Percentiles rank a stretch among this genome's conserved stretches.
phyloP scores from a whole-genome alignment of 306 rosid genomes.

The Astragalus membranaceus region DNA sequence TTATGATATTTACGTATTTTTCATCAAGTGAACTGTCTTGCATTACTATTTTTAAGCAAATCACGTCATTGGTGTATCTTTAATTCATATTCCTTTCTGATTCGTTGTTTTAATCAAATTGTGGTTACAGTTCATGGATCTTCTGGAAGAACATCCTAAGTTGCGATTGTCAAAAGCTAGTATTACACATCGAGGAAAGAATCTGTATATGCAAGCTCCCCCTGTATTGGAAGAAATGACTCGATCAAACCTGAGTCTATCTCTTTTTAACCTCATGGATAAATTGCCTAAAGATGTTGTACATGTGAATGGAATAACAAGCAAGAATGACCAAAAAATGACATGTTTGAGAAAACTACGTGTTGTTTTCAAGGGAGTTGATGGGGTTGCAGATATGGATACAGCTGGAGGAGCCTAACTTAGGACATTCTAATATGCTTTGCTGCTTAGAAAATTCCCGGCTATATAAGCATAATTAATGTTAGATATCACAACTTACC shows the following conservation, averaged over 20 bases:
- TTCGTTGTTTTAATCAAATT: neutral
- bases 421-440: conserved; percentile 11
- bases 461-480: conserved; percentile 19
- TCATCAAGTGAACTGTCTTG: neutral
- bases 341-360: conserved; percentile 67
- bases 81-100: conserved; percentile 8
- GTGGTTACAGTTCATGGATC: conserved; percentile 56
- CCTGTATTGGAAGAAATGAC: conserved; percentile 97
- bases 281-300: conserved; percentile 56
- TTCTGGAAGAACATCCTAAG: conserved; percentile 75
- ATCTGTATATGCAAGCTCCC: conserved; percentile 92
- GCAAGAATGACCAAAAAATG: conserved; percentile 48
- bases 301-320: conserved; percentile 66
- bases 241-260: conserved; percentile 57
- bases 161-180: conserved; percentile 78
- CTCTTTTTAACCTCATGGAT: conserved; percentile 72
- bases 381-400: conserved; percentile 85
- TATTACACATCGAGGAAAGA: conserved; percentile 66
- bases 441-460: neutral
- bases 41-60: neutral
- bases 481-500: conserved; percentile 11
- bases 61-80: neutral
- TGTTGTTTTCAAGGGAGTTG: conserved; percentile 69
- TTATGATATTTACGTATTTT: neutral
- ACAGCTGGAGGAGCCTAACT: conserved; percentile 75